Conservation (phyloP, 805 yeast species). For the Ogataea paraovalis region DNA sequence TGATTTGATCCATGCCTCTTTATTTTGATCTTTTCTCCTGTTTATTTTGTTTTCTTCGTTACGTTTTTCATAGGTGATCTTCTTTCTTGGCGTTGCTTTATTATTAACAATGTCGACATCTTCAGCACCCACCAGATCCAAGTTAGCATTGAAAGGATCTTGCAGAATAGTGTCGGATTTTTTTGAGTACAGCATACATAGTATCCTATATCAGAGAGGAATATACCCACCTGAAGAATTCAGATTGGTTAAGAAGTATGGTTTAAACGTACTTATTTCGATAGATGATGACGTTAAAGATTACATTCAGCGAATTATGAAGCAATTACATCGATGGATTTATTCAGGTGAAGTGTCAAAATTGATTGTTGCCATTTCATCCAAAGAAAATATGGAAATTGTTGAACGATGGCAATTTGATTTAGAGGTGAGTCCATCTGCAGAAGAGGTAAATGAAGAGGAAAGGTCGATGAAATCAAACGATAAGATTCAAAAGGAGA, state of each 20-base stretch:
- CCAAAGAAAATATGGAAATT: constrained; percentile 60
- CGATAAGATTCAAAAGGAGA: constrained; percentile 62
- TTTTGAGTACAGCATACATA: constrained; percentile 76
- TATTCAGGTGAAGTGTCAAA: constrained; percentile 62
- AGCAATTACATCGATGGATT: constrained; percentile 73
- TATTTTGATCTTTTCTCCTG: neutral
- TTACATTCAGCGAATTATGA: constrained; percentile 64
- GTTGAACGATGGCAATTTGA: constrained; percentile 88
- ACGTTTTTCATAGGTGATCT: too few relatives aligned
- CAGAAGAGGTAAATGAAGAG: constrained; percentile 12
- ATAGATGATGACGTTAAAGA: constrained; percentile 70
- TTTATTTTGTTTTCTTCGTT: neutral
- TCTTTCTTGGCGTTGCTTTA: too few relatives aligned
- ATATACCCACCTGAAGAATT: constrained; percentile 88
- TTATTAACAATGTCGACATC: neutral
- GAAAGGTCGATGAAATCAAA: constrained; percentile 26
- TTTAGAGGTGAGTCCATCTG: constrained; percentile 37
- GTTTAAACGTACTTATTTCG: constrained; percentile 65
- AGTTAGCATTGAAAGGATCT: constrained; percentile 70
- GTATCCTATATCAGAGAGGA: constrained; percentile 83
- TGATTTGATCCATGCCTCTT: neutral
- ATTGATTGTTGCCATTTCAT: constrained; percentile 68
- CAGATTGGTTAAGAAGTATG: constrained; percentile 72
- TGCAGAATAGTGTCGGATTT: constrained; percentile 77
- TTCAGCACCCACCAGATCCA: constrained; percentile 37